A percentile compares a stretch with the other conserved stretches of the same genome.
Conservation (phyloP, 805 yeast species). For the Wickerhamiella cacticola region DNA sequence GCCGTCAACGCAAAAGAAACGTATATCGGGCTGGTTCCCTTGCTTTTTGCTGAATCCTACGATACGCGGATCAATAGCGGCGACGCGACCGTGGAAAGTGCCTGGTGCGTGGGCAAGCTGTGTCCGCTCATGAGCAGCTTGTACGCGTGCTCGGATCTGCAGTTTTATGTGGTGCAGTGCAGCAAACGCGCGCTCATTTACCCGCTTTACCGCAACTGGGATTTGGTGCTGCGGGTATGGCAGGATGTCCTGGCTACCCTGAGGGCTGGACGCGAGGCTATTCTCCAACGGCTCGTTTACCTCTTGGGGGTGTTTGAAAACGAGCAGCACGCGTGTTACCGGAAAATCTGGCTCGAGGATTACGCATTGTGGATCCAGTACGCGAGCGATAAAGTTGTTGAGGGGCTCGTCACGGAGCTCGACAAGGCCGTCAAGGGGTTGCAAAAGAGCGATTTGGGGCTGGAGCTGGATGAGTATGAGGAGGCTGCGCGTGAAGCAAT, state of each 20-base stretch:
- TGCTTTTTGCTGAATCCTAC: constrained; percentile 62
- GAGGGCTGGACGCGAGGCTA: constrained; percentile 54
- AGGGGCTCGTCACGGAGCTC: constrained; percentile 19
- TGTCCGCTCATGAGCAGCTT: constrained; percentile 65
- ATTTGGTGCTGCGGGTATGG: constrained; percentile 53
- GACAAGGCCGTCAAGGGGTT: constrained; percentile 12
- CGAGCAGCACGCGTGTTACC: constrained; percentile 20
- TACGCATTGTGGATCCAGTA: constrained; percentile 23
- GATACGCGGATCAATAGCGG: constrained; percentile 65
- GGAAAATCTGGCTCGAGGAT: constrained; percentile 22
- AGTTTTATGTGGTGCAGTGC: constrained; percentile 46
- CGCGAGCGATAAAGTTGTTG: constrained; percentile 19
- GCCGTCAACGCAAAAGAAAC: constrained; percentile 44
- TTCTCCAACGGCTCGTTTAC: constrained; percentile 48
- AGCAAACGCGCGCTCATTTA: constrained; percentile 62
- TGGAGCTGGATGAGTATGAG: constrained; percentile 14
- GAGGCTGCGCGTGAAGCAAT: constrained; percentile 13
- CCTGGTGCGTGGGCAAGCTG: constrained; percentile 87
- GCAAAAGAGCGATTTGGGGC: constrained; percentile 9
- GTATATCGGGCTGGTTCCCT: constrained; percentile 50
- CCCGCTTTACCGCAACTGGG: constrained; percentile 68
- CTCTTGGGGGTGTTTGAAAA: constrained; percentile 57
- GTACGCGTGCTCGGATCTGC: constrained; percentile 33
- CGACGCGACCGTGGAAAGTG: constrained; percentile 69
- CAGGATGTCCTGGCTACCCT: constrained; percentile 56